These are phyloP conservation scores for Hyphopichia fennica DNA, from an alignment of 1,139 yeast species.

Conservation along the genomic window DNA sequence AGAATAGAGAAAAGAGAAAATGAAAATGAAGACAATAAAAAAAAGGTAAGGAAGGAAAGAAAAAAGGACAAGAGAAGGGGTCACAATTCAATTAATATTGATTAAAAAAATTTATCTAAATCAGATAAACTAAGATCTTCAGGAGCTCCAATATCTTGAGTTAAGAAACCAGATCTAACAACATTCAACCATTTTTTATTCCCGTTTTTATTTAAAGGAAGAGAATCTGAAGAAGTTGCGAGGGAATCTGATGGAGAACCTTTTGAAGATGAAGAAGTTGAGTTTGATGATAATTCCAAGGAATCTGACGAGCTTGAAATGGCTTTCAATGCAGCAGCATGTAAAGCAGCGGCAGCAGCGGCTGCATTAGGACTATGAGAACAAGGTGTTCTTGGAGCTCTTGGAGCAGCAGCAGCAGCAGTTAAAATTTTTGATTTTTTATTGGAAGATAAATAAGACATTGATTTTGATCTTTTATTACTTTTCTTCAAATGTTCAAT, in stretches of 20 bases:
- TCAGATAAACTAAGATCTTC: constrained; percentile 75
- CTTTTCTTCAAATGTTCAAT: constrained; percentile 35
- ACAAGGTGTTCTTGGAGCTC: constrained; percentile 63
- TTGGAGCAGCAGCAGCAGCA: constrained; percentile 83
- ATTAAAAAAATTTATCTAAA: constrained; percentile 60
- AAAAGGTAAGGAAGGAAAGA: constrained; percentile 1
- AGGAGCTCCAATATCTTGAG: constrained; percentile 75
- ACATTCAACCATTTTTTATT: constrained; percentile 69
- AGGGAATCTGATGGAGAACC: constrained; percentile 12
- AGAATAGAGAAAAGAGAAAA: neutral
- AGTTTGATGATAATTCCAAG: constrained; percentile 3
- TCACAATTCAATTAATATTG: constrained; percentile 1
- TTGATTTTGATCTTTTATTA: constrained; percentile 63
- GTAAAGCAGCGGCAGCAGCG: constrained; percentile 72
- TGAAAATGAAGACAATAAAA: neutral
- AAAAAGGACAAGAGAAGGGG: neutral
- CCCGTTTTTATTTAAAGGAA: constrained; percentile 11
- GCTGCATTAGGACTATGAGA: constrained; percentile 62
- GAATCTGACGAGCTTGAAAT: constrained; percentile 27
- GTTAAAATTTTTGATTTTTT: constrained; percentile 58
- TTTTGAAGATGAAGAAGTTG: constrained; percentile 23
- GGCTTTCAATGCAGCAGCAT: constrained; percentile 66
- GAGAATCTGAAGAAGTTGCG: constrained; percentile 8
- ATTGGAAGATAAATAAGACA: constrained; percentile 51
- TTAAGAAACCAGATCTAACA: constrained; percentile 69